Conservation (phyloP, 1,139 yeast species). For the Sugiyamaella grinbergsii region DNA sequence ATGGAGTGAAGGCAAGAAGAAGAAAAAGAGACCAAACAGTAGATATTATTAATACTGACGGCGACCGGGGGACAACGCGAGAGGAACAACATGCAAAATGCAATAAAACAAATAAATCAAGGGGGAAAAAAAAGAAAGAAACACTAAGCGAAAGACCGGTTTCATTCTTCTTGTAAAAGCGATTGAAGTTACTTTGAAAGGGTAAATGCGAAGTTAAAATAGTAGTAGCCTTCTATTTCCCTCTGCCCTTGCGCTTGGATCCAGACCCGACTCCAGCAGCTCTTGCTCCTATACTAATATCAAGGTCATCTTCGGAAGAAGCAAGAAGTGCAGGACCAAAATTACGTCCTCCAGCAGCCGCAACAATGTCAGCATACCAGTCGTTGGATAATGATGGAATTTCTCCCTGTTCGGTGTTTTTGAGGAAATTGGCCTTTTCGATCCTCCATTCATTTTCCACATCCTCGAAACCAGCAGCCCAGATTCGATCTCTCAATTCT, state of each 20-base stretch:
- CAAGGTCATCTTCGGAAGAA: constrained; percentile 19
- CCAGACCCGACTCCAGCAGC: constrained; percentile 20
- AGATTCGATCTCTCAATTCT: constrained; percentile 70
- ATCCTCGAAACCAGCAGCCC: constrained; percentile 77
- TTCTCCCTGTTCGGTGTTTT: constrained; percentile 62
- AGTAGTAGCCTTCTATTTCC: background rate
- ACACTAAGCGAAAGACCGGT: background rate
- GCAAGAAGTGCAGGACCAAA: constrained; percentile 14
- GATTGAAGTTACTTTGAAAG: background rate
- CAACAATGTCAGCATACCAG: constrained; percentile 30
- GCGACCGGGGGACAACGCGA: constrained; percentile 1
- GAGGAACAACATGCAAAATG: constrained; percentile 12
- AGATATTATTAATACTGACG: constrained; percentile 5
- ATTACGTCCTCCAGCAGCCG: constrained; percentile 14
- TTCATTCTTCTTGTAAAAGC: background rate
- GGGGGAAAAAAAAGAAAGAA: background rate
- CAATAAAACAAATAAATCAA: background rate
- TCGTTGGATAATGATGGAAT: constrained; percentile 25
- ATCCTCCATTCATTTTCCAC: constrained; percentile 67
- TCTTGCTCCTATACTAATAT: constrained; percentile 19
- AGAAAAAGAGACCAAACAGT: constrained; percentile 11
- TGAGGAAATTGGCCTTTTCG: constrained; percentile 66
- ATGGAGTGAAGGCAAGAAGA: background rate
- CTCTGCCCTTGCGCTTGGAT: constrained; percentile 7
- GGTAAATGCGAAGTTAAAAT: background rate